phyloP scores from a whole-genome alignment of 768 basidiomycete genomes.

The Mycena haematopus region DNA sequence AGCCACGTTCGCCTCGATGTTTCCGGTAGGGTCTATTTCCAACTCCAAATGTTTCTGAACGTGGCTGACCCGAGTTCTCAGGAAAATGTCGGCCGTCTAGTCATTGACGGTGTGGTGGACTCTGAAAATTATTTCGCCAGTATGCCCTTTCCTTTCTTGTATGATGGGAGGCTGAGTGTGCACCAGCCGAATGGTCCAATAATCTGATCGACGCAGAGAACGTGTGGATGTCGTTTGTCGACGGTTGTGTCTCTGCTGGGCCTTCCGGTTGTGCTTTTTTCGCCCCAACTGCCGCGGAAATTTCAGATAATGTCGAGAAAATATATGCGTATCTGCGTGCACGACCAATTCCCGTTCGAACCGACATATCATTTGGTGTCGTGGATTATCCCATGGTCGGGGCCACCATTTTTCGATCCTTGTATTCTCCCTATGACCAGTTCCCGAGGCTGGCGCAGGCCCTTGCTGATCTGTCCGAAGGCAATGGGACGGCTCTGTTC shows the following conservation, averaged over 20 bases:
- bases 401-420: slow-evolving; percentile 36
- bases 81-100: slow-evolving; percentile 25
- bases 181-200: slow-evolving; percentile 20
- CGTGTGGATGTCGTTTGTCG: slow-evolving; percentile 42
- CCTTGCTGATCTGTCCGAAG: slow-evolving; percentile 42
- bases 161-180: background rate
- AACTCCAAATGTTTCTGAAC: no score
- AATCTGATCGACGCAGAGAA: slow-evolving; percentile 41
- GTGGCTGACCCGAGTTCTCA: background rate
- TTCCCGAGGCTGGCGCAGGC: slow-evolving; percentile 45
- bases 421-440: slow-evolving; percentile 43
- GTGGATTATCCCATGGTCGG: slow-evolving; percentile 44
- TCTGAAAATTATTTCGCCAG: slow-evolving; percentile 24
- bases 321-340: slow-evolving; percentile 39
- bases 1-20: no score
- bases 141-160: background rate
- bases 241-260: slow-evolving; percentile 45
- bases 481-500: slow-evolving; percentile 40
- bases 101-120: slow-evolving; percentile 28
- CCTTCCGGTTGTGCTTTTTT: slow-evolving; percentile 46
- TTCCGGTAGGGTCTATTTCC: no score
- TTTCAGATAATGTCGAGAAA: slow-evolving; percentile 42
- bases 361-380: slow-evolving; percentile 40
- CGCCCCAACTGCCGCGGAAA: slow-evolving; percentile 41
- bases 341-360: slow-evolving; percentile 44